Percentiles rank a stretch among this genome's conserved stretches.
These are phyloP conservation scores for Blastocrithidia nonstop DNA, from an alignment of 208 protist genomes.

Conservation along the genomic window DNA sequence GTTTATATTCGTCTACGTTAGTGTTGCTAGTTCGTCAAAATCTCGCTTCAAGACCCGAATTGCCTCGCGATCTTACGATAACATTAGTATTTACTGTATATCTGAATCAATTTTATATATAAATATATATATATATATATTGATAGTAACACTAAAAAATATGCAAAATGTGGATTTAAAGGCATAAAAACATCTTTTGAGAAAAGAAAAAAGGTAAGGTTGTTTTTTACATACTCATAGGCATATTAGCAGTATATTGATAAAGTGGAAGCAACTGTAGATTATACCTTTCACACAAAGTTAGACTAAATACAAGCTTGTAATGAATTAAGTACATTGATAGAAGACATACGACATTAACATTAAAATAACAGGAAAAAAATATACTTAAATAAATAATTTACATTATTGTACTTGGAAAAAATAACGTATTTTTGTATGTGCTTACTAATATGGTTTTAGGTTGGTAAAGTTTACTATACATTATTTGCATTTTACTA, in stretches of 20 bases:
- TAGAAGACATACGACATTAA: too few relatives aligned
- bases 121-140: slow-evolving; percentile 3
- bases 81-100: slow-evolving; percentile 14
- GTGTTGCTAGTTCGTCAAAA: slow-evolving; percentile 57
- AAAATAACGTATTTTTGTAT: not conserved
- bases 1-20: slow-evolving; percentile 21
- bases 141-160: not conserved
- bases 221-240: not conserved
- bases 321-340: too few relatives aligned
- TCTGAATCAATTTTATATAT: not conserved
- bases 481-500: slow-evolving; percentile 9
- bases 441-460: too few relatives aligned
- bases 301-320: too few relatives aligned
- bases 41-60: slow-evolving; percentile 73
- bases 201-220: not conserved
- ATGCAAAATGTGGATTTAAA: not conserved
- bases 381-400: not conserved
- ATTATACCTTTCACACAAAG: too few relatives aligned
- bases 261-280: too few relatives aligned
- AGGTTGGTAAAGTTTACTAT: not conserved
- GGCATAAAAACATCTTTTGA: not conserved
- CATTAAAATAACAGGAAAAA: slow-evolving; percentile 1
- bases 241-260: too few relatives aligned
- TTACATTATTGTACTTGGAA: not conserved
- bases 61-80: slow-evolving; percentile 65